phyloP scores from a whole-genome alignment of 2,329 filamentous ascomycete genomes.

The Cryphonectria nitschkei region DNA sequence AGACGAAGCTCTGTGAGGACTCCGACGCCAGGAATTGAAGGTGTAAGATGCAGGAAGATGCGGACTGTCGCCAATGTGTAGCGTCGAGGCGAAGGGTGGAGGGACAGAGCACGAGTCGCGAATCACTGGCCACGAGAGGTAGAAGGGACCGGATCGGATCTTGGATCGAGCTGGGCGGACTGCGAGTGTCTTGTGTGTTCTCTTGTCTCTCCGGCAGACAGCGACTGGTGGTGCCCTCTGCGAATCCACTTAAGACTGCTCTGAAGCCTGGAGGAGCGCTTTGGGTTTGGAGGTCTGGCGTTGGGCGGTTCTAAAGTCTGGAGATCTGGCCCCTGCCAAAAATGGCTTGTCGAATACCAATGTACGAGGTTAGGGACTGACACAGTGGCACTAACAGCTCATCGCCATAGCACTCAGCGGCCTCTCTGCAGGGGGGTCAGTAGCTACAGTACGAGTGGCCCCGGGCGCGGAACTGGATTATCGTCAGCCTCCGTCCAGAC shows the following conservation, averaged over 20 bases:
- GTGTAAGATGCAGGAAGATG: background rate
- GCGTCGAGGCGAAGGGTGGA: background rate
- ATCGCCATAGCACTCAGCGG: background rate
- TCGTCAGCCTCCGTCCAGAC: conserved; percentile 18
- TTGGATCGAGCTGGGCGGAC: conserved; percentile 1
- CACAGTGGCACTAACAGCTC: conserved; percentile 28
- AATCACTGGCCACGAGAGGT: conserved; percentile 1
- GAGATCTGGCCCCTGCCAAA: conserved; percentile 29
- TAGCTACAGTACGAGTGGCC: background rate
- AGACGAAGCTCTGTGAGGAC: background rate
- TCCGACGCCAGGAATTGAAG: background rate
- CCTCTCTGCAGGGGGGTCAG: background rate
- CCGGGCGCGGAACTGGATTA: conserved; percentile 26
- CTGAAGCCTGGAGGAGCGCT: background rate
- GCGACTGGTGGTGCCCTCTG: background rate
- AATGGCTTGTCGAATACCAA: conserved; percentile 5
- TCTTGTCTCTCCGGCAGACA: background rate
- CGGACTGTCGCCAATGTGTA: background rate
- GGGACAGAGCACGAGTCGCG: background rate
- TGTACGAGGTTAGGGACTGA: conserved; percentile 17
- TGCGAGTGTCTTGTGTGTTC: background rate
- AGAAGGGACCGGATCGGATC: background rate
- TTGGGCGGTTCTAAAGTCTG: conserved; percentile 9
- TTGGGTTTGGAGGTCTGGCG: background rate
- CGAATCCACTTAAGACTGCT: conserved; percentile 1